Conservation (phyloP, 352 stramenopile genomes). For the Pythium vanterpoolii region DNA sequence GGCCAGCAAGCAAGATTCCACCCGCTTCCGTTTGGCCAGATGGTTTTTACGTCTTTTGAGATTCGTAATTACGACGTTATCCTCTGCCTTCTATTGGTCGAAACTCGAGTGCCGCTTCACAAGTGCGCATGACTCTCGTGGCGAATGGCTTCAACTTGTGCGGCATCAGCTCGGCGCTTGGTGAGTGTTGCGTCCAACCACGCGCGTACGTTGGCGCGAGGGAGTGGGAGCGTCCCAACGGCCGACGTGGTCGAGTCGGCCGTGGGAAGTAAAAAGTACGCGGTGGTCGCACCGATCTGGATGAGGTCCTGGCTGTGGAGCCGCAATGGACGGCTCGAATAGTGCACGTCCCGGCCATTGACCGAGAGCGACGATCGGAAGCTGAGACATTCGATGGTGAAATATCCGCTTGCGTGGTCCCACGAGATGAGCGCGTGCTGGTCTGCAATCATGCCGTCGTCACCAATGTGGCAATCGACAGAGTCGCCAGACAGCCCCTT, state of each 20-base stretch:
- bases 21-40: not conserved
- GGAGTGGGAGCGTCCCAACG: not conserved
- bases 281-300: conserved; percentile 62
- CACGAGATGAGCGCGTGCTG: conserved; percentile 70
- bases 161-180: conserved; percentile 21
- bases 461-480: conserved; percentile 72
- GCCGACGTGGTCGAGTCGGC: not conserved
- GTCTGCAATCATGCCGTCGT: conserved; percentile 53
- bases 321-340: conserved; percentile 38
- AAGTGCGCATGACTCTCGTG: conserved; percentile 8
- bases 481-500: conserved; percentile 47
- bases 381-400: conserved; percentile 73
- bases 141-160: conserved; percentile 22
- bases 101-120: conserved; percentile 6
- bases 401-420: conserved; percentile 38
- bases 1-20: not conserved
- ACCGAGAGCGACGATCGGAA: conserved; percentile 48
- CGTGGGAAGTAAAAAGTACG: conserved; percentile 72
- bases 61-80: conserved; percentile 11
- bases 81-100: conserved; percentile 5
- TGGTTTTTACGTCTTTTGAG: conserved; percentile 4
- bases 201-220: conserved; percentile 26
- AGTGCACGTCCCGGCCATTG: conserved; percentile 55
- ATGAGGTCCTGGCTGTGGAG: conserved; percentile 57
- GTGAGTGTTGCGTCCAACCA: conserved; percentile 31